These are phyloP conservation scores for Ceratobasidium sp. DNA, from an alignment of 1,284 basidiomycete species.

Conservation along the genomic window DNA sequence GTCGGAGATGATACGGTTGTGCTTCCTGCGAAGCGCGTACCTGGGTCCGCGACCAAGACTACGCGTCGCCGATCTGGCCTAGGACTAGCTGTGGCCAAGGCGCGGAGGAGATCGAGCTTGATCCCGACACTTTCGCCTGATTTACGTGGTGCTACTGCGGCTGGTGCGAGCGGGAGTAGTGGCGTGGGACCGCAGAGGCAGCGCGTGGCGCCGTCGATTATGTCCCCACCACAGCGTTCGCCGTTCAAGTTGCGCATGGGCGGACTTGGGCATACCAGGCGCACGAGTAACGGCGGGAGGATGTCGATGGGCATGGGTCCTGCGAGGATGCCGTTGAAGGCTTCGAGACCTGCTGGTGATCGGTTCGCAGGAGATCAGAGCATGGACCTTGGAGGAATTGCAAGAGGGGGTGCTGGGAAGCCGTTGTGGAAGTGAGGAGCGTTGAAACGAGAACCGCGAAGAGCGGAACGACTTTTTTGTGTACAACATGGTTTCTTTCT, in stretches of 20 bases:
- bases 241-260: slow-evolving; percentile 38
- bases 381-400: slow-evolving; percentile 17
- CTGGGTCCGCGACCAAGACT: slow-evolving; percentile 56
- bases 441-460: neutral
- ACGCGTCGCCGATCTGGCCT: slow-evolving; percentile 81
- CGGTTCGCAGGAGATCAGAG: slow-evolving; percentile 43
- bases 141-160: neutral
- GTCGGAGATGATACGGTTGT: slow-evolving; percentile 60
- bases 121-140: slow-evolving; percentile 62
- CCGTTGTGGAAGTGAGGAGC: slow-evolving; percentile 36
- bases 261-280: slow-evolving; percentile 19
- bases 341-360: slow-evolving; percentile 25
- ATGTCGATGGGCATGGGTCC: slow-evolving; percentile 32
- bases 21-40: slow-evolving; percentile 55
- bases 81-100: slow-evolving; percentile 75
- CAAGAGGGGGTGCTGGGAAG: slow-evolving; percentile 8
- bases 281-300: slow-evolving; percentile 21
- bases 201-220: slow-evolving; percentile 20
- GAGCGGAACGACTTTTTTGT: slow-evolving; percentile 9
- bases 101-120: slow-evolving; percentile 75
- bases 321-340: slow-evolving; percentile 33
- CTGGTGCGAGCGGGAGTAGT: slow-evolving; percentile 22
- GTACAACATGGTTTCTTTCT: slow-evolving; percentile 26
- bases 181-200: slow-evolving; percentile 37
- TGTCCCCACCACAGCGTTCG: slow-evolving; percentile 28